Base-by-base conservation (phyloP, 73 alveolate genomes). In the Paraurostyla sp. region DNA sequence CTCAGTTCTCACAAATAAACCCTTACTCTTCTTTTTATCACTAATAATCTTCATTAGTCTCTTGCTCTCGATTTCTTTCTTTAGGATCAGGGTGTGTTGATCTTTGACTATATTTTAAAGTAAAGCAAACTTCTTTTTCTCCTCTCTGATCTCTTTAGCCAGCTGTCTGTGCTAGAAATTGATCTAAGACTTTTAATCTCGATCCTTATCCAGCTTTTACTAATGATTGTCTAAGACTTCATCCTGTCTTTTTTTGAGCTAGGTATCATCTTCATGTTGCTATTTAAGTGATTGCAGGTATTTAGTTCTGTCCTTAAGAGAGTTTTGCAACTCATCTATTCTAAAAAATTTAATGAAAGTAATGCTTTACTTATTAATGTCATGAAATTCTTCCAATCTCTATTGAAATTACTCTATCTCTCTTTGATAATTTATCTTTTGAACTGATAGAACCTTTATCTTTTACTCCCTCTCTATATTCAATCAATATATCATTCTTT, bases 311-410 rank as follows among this genome's bases (percentile, higher is more conserved):
- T 38, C 82, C 41, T 65, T 65, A 23, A 38, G 25, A 38, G 7
- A n/a, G 41, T 65, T 65, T 65, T 65, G 42, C 46, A 65, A 36
- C 7, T 32, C 4, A 40, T 33, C 46, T 18, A 65, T 22, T 65
- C 82, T 65, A 38, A 18, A 7, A 1, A 65, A 65, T 38, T 9
- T 18, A 65, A 15, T 16, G 6, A 65, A 6, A 35, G 9, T 59
- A 7, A 6, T 6, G 3, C n/a, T 13, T 65, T 65, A 65, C 82
- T 65, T 65, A 40, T 33, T 32, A 6, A 65, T 65, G 41, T 65
- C 82, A 65, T 65, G 82, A 15, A 65, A 38, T 38, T 65, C 82
- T 18, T 65, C 82, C 23, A 65, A 65, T 65, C 58, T 65, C 0
- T 23, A 6, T 9, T 65, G 58, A 65, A 65, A 65, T 40, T 36